These are phyloP conservation scores for Schizochytrium sp. DNA, from an alignment of 108 stramenopile genomes.

Conservation along the genomic window DNA sequence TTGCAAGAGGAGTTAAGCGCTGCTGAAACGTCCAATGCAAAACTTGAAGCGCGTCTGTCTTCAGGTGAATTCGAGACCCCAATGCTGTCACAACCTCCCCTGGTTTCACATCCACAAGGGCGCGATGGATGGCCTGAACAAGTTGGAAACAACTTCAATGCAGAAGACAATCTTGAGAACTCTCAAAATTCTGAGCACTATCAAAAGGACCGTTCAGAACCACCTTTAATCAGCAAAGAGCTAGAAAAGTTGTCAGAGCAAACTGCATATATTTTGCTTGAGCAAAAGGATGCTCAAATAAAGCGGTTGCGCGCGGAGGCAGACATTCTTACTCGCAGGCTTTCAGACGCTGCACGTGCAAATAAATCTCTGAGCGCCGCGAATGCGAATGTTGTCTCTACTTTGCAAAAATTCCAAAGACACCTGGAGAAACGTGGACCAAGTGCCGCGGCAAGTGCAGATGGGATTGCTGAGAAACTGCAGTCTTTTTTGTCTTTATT, in stretches of 20 bases:
- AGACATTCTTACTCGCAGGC: background rate
- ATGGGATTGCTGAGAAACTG: conserved; percentile 1
- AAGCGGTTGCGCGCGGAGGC: conserved; percentile 41
- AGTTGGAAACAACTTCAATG: too few species aligned
- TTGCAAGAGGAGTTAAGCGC: background rate
- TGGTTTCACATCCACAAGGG: too few species aligned
- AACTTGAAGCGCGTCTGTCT: too few species aligned
- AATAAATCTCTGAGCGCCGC: conserved; percentile 12
- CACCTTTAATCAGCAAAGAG: background rate
- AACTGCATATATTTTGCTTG: conserved; percentile 11
- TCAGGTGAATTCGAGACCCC: too few species aligned
- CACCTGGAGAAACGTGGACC: conserved; percentile 39
- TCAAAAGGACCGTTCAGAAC: too few species aligned
- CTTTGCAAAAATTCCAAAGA: conserved; percentile 2
- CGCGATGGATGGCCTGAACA: too few species aligned
- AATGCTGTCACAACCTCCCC: too few species aligned
- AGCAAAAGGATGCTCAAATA: conserved; percentile 36
- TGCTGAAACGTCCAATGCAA: too few species aligned
- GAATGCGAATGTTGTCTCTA: conserved; percentile 20
- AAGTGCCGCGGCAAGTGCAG: background rate
- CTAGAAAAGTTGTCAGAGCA: background rate
- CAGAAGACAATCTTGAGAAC: too few species aligned
- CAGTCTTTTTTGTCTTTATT: conserved; percentile 17
- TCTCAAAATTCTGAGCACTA: too few species aligned
- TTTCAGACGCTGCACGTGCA: background rate